These are phyloP conservation scores for Microcyclospora tardicrescens DNA, from an alignment of 2,329 filamentous ascomycete genomes.

Conservation along the genomic window DNA sequence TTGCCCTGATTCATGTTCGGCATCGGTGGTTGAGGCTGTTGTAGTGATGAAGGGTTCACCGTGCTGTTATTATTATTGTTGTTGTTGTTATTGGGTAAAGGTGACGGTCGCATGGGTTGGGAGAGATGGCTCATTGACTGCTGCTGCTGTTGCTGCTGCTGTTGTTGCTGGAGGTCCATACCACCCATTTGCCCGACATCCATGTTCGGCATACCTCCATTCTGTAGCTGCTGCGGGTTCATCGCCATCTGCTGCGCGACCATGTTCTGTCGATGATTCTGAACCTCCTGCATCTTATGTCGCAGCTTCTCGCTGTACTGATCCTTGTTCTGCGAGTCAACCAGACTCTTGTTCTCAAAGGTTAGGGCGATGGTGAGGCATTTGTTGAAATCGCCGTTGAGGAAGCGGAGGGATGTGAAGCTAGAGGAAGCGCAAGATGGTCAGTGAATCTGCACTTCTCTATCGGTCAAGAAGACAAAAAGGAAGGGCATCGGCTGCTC, in stretches of 20 bases:
- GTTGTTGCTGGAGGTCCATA: constrained; percentile 12
- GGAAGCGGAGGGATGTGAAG: constrained; percentile 2
- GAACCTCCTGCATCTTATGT: constrained; percentile 17
- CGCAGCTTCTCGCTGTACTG: constrained; percentile 15
- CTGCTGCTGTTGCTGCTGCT: constrained; percentile 7
- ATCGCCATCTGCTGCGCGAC: constrained; percentile 1
- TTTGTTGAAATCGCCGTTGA: constrained; percentile 3
- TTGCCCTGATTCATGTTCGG: constrained; percentile 7
- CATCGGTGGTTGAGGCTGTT: constrained; percentile 6
- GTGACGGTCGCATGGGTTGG: constrained; percentile 18
- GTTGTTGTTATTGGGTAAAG: constrained; percentile 10
- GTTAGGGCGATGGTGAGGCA: constrained; percentile 15
- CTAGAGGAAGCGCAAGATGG: not conserved
- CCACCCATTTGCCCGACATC: constrained; percentile 13
- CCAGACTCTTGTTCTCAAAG: constrained; percentile 16
- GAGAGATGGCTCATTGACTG: constrained; percentile 16
- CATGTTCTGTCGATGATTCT: not conserved
- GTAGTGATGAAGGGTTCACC: constrained; percentile 15
- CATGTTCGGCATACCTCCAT: constrained; percentile 18
- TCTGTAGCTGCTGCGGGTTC: constrained; percentile 1
- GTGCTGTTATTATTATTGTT: constrained; percentile 9
- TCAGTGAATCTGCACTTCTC: too few species aligned
- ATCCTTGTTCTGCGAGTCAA: constrained; percentile 14
- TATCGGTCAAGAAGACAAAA: too few species aligned
- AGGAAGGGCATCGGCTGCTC: constrained; percentile 4